phyloP scores from a whole-genome alignment of 768 basidiomycete genomes.

The Leccinum longicurvipes region DNA sequence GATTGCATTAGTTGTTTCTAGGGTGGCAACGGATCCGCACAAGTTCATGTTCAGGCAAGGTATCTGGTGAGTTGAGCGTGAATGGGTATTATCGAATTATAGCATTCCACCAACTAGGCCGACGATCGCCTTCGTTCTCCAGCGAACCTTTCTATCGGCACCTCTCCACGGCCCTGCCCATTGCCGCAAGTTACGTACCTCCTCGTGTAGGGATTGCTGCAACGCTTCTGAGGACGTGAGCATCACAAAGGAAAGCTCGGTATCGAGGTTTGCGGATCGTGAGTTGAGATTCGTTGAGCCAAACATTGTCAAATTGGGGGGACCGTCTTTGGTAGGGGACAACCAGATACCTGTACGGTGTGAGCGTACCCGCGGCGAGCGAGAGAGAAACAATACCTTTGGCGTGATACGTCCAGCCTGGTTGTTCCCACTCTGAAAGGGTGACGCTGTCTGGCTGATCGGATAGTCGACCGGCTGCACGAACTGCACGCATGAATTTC shows the following conservation, averaged over 20 bases:
- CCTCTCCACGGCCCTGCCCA: conserved; percentile 61
- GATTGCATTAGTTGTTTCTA: neutral
- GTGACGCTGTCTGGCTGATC: conserved; percentile 43
- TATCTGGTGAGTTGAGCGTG: conserved; percentile 9
- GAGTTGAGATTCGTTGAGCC: conserved; percentile 95
- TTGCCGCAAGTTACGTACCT: conserved; percentile 49
- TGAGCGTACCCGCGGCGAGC: neutral
- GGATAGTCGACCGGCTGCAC: conserved; percentile 39
- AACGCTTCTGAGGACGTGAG: conserved; percentile 57
- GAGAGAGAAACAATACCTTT: conserved; percentile 60
- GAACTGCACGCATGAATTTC: conserved; percentile 70
- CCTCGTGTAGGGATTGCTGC: conserved; percentile 47
- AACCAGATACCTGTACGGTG: conserved; percentile 73
- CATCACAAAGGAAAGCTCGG: conserved; percentile 87
- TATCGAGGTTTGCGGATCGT: conserved; percentile 86
- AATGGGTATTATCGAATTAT: conserved; percentile 28
- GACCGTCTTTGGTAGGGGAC: conserved; percentile 49
- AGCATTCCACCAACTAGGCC: conserved; percentile 69
- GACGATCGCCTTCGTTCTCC: conserved; percentile 62
- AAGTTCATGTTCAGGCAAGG: neutral
- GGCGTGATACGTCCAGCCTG: conserved; percentile 97
- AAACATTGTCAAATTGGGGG: conserved; percentile 76
- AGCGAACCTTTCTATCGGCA: conserved; percentile 51
- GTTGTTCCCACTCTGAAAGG: conserved; percentile 82
- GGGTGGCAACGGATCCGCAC: neutral